These are phyloP conservation scores for Rhizophagus prolifer DNA, from an alignment of 192 early-diverging fungal genomes.

Conservation along the genomic window DNA sequence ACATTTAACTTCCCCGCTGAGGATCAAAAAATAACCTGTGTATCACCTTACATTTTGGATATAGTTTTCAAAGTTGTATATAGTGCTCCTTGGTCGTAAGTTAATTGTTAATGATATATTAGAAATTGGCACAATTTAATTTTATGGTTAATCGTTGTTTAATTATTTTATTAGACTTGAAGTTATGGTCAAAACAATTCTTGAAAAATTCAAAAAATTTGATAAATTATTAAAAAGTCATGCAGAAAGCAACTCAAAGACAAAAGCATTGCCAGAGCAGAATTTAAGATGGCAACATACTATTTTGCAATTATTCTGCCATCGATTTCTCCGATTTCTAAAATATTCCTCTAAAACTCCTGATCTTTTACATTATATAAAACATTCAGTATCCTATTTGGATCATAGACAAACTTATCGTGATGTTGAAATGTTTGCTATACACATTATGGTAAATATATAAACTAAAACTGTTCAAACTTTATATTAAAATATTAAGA, in stretches of 20 bases:
- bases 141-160: not conserved
- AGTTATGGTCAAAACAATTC: slow-evolving; percentile 68
- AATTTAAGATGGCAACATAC: slow-evolving; percentile 70
- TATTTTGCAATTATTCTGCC: slow-evolving; percentile 71
- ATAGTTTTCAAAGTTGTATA: slow-evolving; percentile 76
- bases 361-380: slow-evolving; percentile 66
- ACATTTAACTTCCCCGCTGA: slow-evolving; percentile 16
- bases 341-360: slow-evolving; percentile 69
- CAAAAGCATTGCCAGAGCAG: slow-evolving; percentile 37
- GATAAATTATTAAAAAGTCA: slow-evolving; percentile 60
- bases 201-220: slow-evolving; percentile 67
- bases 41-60: slow-evolving; percentile 72
- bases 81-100: slow-evolving; percentile 71
- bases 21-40: slow-evolving; percentile 50
- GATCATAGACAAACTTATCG: slow-evolving; percentile 68
- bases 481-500: not conserved
- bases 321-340: slow-evolving; percentile 69
- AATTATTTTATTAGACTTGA: slow-evolving; percentile 45
- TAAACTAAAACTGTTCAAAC: not conserved
- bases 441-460: slow-evolving; percentile 53
- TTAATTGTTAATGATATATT: not conserved
- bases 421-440: slow-evolving; percentile 65
- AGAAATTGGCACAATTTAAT: not conserved
- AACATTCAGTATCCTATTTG: slow-evolving; percentile 63
- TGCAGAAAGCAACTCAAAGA: slow-evolving; percentile 32